These are phyloP conservation scores for Neospora caninum DNA, from an alignment of 169 alveolate species.

Conservation along the genomic window DNA sequence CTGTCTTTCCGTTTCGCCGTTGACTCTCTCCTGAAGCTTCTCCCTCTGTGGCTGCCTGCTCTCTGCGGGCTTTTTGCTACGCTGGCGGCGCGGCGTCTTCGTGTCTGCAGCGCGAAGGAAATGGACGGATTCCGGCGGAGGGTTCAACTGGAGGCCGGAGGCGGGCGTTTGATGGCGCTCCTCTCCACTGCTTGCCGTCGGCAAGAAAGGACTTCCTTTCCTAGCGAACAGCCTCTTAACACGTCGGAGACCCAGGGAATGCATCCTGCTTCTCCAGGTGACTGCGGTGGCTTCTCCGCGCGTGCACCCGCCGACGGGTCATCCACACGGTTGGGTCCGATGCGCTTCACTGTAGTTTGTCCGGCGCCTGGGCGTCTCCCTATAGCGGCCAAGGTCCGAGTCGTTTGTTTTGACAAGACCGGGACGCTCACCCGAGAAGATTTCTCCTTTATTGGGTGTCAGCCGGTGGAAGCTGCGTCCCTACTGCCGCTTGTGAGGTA, in stretches of 20 bases:
- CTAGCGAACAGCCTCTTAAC: too few species aligned
- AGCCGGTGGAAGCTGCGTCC: conserved; percentile 22
- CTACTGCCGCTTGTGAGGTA: not conserved
- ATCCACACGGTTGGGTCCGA: not conserved
- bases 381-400: conserved; percentile 42
- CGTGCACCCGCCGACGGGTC: not conserved
- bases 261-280: too few species aligned
- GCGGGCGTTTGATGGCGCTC: not conserved
- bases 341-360: not conserved
- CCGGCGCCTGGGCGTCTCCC: conserved; percentile 57
- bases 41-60: conserved; percentile 53
- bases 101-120: not conserved
- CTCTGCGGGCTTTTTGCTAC: conserved; percentile 48
- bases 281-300: too few species aligned
- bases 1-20: conserved; percentile 12
- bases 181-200: not conserved
- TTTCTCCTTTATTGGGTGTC: conserved; percentile 32
- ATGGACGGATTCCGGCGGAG: not conserved
- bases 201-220: too few species aligned
- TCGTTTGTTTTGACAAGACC: conserved; percentile 53
- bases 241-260: too few species aligned
- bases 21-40: conserved; percentile 25
- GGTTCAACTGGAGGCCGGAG: not conserved
- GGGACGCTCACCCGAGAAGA: conserved; percentile 50
- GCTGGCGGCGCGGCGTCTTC: conserved; percentile 12